A percentile compares a stretch with the other conserved stretches of the same genome.
These are phyloP conservation scores for Trichoderma erinaceum DNA, from an alignment of 495 filamentous ascomycete genomes.

Conservation along the genomic window DNA sequence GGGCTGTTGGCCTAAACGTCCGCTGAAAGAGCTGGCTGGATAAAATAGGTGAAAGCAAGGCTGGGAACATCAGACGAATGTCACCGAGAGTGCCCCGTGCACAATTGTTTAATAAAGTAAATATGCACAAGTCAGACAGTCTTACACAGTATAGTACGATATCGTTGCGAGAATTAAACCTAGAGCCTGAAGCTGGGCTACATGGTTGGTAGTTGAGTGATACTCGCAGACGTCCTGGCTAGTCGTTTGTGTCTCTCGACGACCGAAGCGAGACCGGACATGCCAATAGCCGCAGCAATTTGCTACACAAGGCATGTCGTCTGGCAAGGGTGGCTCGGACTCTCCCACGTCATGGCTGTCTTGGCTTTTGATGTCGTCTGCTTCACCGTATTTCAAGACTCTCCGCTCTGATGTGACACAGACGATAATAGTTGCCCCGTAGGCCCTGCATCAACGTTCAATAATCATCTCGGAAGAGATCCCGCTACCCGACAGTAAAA, in stretches of 20 bases:
- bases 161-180: not conserved
- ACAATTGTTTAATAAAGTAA: not conserved
- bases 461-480: not conserved
- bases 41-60: too few relatives aligned
- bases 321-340: slow-evolving; percentile 4
- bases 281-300: not conserved
- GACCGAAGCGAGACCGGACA: slow-evolving; percentile 1
- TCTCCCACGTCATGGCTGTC: slow-evolving; percentile 1
- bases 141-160: not conserved
- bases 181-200: not conserved
- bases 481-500: not conserved
- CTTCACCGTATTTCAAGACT: slow-evolving; percentile 3
- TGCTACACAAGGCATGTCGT: not conserved
- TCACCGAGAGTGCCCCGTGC: not conserved
- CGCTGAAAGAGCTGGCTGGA: too few relatives aligned
- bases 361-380: not conserved
- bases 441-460: not conserved
- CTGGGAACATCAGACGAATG: too few relatives aligned
- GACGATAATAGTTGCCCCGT: not conserved
- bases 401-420: slow-evolving; percentile 8
- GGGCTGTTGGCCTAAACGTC: too few relatives aligned
- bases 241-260: not conserved
- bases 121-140: not conserved
- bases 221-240: too few relatives aligned
- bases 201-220: not conserved